Evolutionary conservation across 768 basidiomycete genomes (phyloP), one percentile per base, ranked within the genome.

Genomic region (Agaricus subrufescens): DNA sequence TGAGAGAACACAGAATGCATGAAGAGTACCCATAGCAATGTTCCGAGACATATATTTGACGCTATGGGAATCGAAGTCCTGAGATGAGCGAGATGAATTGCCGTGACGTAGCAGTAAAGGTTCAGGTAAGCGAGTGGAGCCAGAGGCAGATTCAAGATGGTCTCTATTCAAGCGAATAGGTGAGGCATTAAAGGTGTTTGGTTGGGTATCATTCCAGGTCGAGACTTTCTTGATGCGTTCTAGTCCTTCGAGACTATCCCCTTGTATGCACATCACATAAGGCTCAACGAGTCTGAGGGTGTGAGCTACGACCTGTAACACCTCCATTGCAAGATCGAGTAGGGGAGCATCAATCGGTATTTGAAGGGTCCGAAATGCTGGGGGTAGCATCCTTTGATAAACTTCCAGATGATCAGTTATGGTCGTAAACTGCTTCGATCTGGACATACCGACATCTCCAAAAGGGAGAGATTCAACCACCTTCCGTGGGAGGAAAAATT

Each of bases 101-200:
- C 62, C 19, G 26, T 68, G 74, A 37, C 90, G 59, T 89, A 90
- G 89, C 46, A 90, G 70, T 30, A 90, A 66, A 40, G 89, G 69
- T 57, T 91, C 91, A 6, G 83, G 86, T 4, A 91, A 75, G 15
- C 87, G 80, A 6, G 85, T 84, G 4, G 83, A 80, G 1, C 89
- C 88, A 10, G 87, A 89, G 11, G 88, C 87, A 1, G 86, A 86
- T 64, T 89, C 89, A 3, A 86, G 71, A 63, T 91, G 89, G 0
- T 89, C 88, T 25, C 89, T 80, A 62, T 89, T 89, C 8, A 80
- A 84, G 60, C 89, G 89, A 60, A 89, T 72, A 2, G 85, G 86
- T 6, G 84, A 83, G 23, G 90, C 67, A 61, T 87, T 78, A 19
- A 91, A 78, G 9, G 79, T 79, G 52, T 83, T 82, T 55, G 69